A percentile compares a stretch with the other conserved stretches of the same genome.
Conservation (phyloP, 345 rosid genomes). For the Euphorbia peplus region DNA sequence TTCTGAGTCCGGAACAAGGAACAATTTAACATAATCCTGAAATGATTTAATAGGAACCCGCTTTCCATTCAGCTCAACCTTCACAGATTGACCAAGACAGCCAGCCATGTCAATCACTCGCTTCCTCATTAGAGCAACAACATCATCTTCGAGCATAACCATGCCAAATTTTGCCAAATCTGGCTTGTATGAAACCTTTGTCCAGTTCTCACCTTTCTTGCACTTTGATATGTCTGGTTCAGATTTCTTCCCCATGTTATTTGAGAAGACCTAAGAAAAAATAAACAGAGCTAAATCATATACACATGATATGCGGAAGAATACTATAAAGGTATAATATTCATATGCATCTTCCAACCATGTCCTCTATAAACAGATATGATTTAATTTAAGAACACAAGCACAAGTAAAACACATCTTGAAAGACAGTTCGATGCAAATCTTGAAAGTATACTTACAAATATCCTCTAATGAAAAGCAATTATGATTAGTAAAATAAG, state of each 20-base stretch:
- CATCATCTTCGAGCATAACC: conserved; percentile 81
- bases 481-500: too few species aligned
- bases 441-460: background rate
- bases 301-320: background rate
- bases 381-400: background rate
- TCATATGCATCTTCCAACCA: background rate
- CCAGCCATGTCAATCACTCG: conserved; percentile 91
- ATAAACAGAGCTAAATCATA: conserved; percentile 10
- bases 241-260: conserved; percentile 87
- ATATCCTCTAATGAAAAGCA: background rate
- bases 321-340: background rate
- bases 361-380: background rate
- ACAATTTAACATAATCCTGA: conserved; percentile 70
- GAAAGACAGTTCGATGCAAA: background rate
- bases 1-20: conserved; percentile 50
- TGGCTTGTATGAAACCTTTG: conserved; percentile 84
- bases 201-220: conserved; percentile 77
- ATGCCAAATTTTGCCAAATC: conserved; percentile 78
- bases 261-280: conserved; percentile 59
- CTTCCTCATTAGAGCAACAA: conserved; percentile 87
- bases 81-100: conserved; percentile 87
- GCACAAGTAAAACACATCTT: background rate
- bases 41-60: conserved; percentile 73
- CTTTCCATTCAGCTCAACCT: conserved; percentile 79
- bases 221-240: conserved; percentile 71